Conservation (phyloP, 2,329 filamentous ascomycete genomes). For the Cladosporium velox region DNA sequence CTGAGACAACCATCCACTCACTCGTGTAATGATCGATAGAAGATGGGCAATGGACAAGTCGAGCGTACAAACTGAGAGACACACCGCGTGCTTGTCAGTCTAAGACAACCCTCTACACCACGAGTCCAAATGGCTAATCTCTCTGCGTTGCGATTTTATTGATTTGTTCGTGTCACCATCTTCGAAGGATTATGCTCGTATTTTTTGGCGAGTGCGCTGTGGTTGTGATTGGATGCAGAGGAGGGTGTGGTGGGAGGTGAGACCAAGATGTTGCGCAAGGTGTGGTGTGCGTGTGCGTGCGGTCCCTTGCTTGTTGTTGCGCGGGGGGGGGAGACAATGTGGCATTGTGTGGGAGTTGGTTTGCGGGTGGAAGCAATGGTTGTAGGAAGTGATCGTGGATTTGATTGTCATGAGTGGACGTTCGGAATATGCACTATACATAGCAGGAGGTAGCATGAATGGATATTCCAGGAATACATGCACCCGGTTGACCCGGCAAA, state of each 20-base stretch:
- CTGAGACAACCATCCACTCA: not conserved
- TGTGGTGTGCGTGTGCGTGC: not conserved
- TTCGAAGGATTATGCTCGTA: conserved; percentile 10
- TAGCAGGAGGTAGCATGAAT: not conserved
- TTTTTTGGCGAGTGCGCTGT: conserved; percentile 8
- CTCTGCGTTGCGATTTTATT: not conserved
- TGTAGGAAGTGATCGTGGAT: not conserved
- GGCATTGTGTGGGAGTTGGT: not conserved
- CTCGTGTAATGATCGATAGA: not conserved
- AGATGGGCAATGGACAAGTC: not conserved
- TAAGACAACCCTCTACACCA: conserved; percentile 15
- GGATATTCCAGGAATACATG: not conserved
- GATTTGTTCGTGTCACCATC: conserved; percentile 4
- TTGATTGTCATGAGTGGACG: too few species aligned
- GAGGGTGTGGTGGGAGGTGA: conserved; percentile 12
- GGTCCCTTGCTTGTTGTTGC: conserved; percentile 17
- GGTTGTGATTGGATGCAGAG: conserved; percentile 1
- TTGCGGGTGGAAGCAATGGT: not conserved
- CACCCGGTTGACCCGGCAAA: conserved; percentile 10
- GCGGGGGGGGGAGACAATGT: conserved; percentile 6
- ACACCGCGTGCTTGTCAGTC: not conserved
- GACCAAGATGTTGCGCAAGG: conserved; percentile 18
- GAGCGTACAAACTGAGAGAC: not conserved
- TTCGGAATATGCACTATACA: not conserved
- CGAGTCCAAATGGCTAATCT: not conserved